Conservation (phyloP, 257 asterid species). For the Nicotiana benthamiana region DNA sequence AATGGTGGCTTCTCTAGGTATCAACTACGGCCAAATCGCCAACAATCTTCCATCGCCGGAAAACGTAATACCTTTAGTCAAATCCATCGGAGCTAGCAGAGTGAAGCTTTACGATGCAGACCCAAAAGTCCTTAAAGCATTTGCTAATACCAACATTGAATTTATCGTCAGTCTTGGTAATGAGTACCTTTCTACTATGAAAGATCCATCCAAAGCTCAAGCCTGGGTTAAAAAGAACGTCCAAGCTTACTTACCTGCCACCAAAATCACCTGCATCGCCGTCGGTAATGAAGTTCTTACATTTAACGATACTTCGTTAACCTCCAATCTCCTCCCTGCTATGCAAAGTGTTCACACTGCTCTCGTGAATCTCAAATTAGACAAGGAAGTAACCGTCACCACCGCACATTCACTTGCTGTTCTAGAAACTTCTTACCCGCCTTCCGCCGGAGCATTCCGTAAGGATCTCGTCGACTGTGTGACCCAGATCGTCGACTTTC, state of each 20-base stretch:
- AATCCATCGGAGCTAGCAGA: conserved; percentile 60
- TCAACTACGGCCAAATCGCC: conserved; percentile 85
- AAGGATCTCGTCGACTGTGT: conserved; percentile 36
- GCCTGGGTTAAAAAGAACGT: conserved; percentile 68
- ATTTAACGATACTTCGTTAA: conserved; percentile 44
- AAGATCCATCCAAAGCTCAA: conserved; percentile 48
- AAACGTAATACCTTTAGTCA: conserved; percentile 50
- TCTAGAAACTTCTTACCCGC: conserved; percentile 68
- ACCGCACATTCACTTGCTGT: conserved; percentile 73
- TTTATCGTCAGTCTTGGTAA: conserved; percentile 67
- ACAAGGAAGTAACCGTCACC: conserved; percentile 52
- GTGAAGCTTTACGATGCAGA: conserved; percentile 86
- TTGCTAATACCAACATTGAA: conserved; percentile 71
- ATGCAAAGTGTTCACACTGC: conserved; percentile 64
- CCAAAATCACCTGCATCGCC: conserved; percentile 62
- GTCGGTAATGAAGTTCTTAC: conserved; percentile 81
- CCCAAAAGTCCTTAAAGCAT: conserved; percentile 58
- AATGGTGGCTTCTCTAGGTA: conserved; percentile 38
- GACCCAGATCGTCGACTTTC: conserved; percentile 51
- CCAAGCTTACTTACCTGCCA: conserved; percentile 50
- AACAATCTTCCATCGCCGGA: conserved; percentile 75
- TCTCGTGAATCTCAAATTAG: conserved; percentile 45
- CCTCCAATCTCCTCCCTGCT: conserved; percentile 62
- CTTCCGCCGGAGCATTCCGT: conserved; percentile 68
- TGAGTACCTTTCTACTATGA: conserved; percentile 42